phyloP scores from a whole-genome alignment of 2,329 filamentous ascomycete species.

The Triangularia setosa region DNA sequence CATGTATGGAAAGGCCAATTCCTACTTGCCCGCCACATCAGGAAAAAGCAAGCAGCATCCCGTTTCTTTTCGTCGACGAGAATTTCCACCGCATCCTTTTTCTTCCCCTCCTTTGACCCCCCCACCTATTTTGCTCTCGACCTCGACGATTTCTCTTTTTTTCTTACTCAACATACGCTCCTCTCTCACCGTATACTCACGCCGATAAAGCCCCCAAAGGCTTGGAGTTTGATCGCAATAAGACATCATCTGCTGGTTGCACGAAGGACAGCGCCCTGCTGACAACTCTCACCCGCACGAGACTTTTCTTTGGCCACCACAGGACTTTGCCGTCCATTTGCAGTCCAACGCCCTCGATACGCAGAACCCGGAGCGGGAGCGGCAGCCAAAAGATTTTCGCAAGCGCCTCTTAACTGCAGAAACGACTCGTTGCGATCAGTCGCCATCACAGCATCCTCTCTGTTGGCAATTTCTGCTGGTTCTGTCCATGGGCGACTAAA shows the following conservation, averaged over 20 bases:
- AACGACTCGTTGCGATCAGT: neutral
- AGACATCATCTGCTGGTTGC: neutral
- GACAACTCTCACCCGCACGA: neutral
- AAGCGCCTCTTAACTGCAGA: neutral
- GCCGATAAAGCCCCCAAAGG: neutral
- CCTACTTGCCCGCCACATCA: neutral
- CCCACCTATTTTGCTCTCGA: neutral
- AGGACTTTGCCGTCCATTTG: conserved; percentile 3
- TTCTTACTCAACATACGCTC: neutral
- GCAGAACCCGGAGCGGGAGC: neutral
- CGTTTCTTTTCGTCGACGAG: conserved; percentile 3
- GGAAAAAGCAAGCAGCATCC: conserved; percentile 5
- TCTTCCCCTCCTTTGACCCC: neutral
- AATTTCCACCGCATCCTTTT: neutral
- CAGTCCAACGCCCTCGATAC: neutral
- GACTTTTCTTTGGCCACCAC: neutral
- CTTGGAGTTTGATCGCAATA: neutral
- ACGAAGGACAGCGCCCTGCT: neutral
- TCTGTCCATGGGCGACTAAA: neutral
- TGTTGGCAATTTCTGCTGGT: neutral
- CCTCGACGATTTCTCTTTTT: neutral
- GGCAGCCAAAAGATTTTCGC: conserved; percentile 1
- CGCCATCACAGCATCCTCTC: neutral
- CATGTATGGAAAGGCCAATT: neutral
- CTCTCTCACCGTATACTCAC: neutral